These are phyloP conservation scores for Crucihimalaya himalaica DNA, from an alignment of 345 rosid genomes.

Conservation along the genomic window DNA sequence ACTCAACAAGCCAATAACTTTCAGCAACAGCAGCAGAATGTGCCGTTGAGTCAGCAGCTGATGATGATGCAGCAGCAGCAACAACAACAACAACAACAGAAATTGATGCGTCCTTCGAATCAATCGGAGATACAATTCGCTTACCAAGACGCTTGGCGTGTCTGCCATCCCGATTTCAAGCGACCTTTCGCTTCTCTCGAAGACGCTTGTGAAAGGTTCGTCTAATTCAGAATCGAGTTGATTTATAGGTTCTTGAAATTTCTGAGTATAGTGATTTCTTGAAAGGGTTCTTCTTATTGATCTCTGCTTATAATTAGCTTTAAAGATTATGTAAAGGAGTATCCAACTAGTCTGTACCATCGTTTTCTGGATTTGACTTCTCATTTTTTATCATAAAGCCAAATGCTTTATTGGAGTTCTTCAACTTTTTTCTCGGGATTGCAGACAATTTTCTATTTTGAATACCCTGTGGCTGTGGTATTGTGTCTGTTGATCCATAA, in stretches of 20 bases:
- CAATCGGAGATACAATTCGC: constrained; percentile 85
- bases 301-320: background rate
- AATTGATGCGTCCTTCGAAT: constrained; percentile 61
- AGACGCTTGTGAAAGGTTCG: constrained; percentile 94
- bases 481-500: background rate
- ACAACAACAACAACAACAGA: constrained; percentile 59
- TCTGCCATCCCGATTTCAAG: constrained; percentile 86
- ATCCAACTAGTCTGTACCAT: background rate
- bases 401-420: constrained; percentile 3
- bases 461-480: background rate
- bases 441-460: background rate
- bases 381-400: constrained; percentile 15
- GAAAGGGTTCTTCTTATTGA: background rate
- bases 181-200: constrained; percentile 85
- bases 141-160: constrained; percentile 94
- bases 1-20: constrained; percentile 30
- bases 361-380: background rate
- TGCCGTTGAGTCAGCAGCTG: constrained; percentile 32
- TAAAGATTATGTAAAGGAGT: background rate
- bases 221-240: background rate
- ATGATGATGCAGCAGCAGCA: constrained; percentile 39
- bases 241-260: background rate
- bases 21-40: constrained; percentile 39
- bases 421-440: background rate
- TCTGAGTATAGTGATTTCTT: background rate